phyloP scores from a whole-genome alignment of 179 eudicot species.

The Carnegiea gigantea region DNA sequence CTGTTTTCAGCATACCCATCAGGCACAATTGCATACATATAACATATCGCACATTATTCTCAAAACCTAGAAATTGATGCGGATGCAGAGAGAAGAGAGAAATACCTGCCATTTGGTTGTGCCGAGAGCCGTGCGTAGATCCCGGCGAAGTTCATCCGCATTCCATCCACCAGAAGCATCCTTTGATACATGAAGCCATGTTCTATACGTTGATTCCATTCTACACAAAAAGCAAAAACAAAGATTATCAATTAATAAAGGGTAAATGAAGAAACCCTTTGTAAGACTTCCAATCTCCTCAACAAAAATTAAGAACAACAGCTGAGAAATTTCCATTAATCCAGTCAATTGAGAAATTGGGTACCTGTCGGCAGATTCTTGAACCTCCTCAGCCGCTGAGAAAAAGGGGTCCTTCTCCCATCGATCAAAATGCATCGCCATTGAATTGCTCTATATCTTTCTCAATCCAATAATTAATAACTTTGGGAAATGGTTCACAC shows the following conservation, averaged over 20 bases:
- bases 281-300: background rate
- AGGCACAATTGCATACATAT: background rate
- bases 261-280: background rate
- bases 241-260: background rate
- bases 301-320: background rate
- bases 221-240: background rate
- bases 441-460: background rate
- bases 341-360: background rate
- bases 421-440: conserved; percentile 55
- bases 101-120: conserved; percentile 64
- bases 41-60: background rate
- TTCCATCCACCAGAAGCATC: conserved; percentile 26
- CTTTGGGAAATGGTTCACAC: background rate
- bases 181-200: conserved; percentile 47
- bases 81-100: background rate
- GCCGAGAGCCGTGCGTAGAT: conserved; percentile 70
- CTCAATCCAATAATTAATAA: background rate
- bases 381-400: conserved; percentile 82
- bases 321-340: background rate
- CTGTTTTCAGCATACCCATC: background rate
- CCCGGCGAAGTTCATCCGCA: conserved; percentile 51
- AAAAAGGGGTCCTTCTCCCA: conserved; percentile 79
- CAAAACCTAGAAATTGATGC: background rate
- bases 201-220: conserved; percentile 69
- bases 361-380: conserved; percentile 79